phyloP scores from a whole-genome alignment of 2,329 filamentous ascomycete genomes.

The Trichoderma lentiforme region DNA sequence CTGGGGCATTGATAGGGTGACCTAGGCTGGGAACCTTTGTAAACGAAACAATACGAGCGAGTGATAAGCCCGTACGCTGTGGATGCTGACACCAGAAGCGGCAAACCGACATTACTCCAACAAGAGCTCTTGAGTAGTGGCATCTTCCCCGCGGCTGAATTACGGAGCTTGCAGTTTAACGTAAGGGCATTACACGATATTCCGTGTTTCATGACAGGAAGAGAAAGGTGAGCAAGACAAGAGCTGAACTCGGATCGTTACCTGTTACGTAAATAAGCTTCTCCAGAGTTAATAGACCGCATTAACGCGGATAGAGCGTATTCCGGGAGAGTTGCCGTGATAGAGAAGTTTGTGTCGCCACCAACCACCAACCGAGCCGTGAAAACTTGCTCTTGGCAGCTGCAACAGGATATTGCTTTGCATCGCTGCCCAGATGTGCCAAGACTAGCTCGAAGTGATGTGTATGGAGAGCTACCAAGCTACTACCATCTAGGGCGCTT shows the following conservation, averaged over 20 bases:
- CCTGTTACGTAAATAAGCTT: neutral
- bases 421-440: neutral
- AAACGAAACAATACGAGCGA: neutral
- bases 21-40: conserved; percentile 7
- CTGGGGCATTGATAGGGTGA: neutral
- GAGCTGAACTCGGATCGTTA: neutral
- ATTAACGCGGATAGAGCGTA: neutral
- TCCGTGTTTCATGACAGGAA: neutral
- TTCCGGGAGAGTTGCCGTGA: neutral
- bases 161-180: neutral
- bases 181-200: neutral
- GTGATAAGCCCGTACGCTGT: neutral
- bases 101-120: neutral
- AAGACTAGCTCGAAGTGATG: neutral
- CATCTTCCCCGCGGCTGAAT: neutral
- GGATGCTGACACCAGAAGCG: neutral
- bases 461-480: neutral
- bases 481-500: neutral
- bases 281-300: too few species aligned
- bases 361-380: neutral
- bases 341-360: neutral
- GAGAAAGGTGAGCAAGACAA: too few species aligned
- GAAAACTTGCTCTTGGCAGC: neutral
- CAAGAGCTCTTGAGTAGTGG: neutral
- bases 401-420: neutral